A percentile compares a stretch with the other conserved stretches of the same genome.
Evolutionary conservation across 1,139 yeast genomes (phyloP).

Genomic region (Hyphopichia burtonii): DNA sequence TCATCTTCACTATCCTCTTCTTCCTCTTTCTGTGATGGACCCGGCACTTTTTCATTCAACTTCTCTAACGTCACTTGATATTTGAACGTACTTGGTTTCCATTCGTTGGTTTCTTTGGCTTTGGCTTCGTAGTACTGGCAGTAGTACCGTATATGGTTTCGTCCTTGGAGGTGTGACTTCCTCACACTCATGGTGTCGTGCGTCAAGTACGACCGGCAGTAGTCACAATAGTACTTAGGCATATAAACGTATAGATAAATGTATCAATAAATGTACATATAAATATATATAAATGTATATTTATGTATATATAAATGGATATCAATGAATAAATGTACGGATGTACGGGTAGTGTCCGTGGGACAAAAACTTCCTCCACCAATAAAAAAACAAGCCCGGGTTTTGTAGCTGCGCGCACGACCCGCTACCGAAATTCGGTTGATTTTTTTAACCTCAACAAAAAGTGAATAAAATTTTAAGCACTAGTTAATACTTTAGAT

Average conservation of each 20-base stretch:
- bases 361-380: neutral
- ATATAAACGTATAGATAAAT: conserved; percentile 15
- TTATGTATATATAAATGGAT: too few species aligned
- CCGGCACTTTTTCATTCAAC: conserved; percentile 49
- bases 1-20: conserved; percentile 14
- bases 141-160: conserved; percentile 71
- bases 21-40: conserved; percentile 18
- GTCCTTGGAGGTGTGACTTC: conserved; percentile 78
- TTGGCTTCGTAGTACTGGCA: conserved; percentile 72
- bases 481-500: too few species aligned
- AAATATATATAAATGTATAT: too few species aligned
- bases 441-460: neutral
- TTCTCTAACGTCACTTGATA: conserved; percentile 40
- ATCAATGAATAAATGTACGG: too few species aligned
- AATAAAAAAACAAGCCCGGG: neutral
- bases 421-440: conserved; percentile 6
- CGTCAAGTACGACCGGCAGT: conserved; percentile 81
- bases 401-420: neutral
- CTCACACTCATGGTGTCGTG: conserved; percentile 89
- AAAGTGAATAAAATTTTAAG: neutral
- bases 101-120: conserved; percentile 49
- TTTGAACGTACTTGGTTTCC: conserved; percentile 39
- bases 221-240: conserved; percentile 79
- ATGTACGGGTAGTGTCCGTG: too few species aligned
- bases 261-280: neutral